phyloP scores from a whole-genome alignment of 345 rosid species.

The Toxicodendron radicans region DNA sequence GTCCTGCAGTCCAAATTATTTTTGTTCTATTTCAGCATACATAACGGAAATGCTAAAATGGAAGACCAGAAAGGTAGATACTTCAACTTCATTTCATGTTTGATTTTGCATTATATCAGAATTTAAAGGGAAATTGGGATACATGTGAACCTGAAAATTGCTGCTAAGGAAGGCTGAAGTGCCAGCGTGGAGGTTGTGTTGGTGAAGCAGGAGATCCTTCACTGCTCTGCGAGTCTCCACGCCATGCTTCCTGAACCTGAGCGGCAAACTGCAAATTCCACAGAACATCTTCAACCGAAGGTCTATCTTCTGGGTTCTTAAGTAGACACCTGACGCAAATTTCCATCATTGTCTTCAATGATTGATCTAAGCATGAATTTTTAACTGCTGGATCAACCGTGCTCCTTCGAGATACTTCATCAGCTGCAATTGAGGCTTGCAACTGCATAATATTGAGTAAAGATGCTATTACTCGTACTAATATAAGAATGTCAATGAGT shows the following conservation, averaged over 20 bases:
- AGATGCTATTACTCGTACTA: not conserved
- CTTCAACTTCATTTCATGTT: not conserved
- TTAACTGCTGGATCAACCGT: conserved; percentile 58
- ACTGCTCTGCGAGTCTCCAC: conserved; percentile 59
- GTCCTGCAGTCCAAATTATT: conserved; percentile 19
- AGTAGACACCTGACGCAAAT: conserved; percentile 72
- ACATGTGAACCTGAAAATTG: conserved; percentile 21
- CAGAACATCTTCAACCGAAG: conserved; percentile 82
- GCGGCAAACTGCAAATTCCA: conserved; percentile 97
- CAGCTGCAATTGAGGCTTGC: conserved; percentile 49
- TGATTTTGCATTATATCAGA: not conserved
- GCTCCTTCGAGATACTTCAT: conserved; percentile 56
- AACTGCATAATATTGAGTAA: conserved; percentile 38
- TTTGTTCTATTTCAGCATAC: not conserved
- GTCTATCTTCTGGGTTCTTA: conserved; percentile 58
- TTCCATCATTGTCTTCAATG: conserved; percentile 79
- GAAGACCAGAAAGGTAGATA: not conserved
- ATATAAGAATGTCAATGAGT: not conserved
- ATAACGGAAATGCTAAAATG: not conserved
- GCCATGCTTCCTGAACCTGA: conserved; percentile 77
- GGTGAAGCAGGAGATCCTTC: conserved; percentile 65
- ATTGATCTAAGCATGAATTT: conserved; percentile 66
- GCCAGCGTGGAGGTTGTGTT: conserved; percentile 21
- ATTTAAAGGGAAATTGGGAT: not conserved
- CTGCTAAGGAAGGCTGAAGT: conserved; percentile 27